Evolutionary conservation across 169 alveolate species (phyloP).

Genomic region (Eimeria praecox): DNA sequence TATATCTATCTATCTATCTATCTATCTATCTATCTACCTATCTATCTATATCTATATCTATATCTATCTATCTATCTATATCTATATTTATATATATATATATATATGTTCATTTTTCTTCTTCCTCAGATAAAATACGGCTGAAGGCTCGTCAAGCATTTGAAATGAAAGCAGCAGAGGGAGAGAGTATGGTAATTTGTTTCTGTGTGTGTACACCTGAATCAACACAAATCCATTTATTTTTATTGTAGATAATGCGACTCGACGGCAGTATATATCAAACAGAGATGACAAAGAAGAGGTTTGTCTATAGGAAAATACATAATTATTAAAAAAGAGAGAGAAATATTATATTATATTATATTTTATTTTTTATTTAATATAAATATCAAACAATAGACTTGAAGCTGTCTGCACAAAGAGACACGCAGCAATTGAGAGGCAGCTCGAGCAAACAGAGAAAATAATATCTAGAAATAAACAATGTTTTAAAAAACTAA

Average conservation of each 20-base stretch:
- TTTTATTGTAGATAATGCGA: conserved; percentile 45
- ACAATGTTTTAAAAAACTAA: conserved; percentile 53
- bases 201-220: neutral
- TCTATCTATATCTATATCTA: no score
- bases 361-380: no score
- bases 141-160: conserved; percentile 79
- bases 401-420: conserved; percentile 62
- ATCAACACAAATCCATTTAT: no score
- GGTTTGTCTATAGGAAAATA: neutral
- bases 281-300: neutral
- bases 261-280: conserved; percentile 70
- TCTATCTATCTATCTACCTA: neutral
- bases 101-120: no score
- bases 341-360: neutral
- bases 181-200: conserved; percentile 70
- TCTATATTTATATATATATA: no score
- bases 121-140: conserved; percentile 52
- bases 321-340: neutral
- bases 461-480: conserved; percentile 35
- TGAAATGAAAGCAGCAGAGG: conserved; percentile 82
- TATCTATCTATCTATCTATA: no score
- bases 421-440: conserved; percentile 25
- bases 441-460: conserved; percentile 15
- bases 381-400: conserved; percentile 4
- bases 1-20: neutral